Evolutionary conservation across 2,329 filamentous ascomycete species (phyloP).

Genomic region (Chaetothyriales sp.): DNA sequence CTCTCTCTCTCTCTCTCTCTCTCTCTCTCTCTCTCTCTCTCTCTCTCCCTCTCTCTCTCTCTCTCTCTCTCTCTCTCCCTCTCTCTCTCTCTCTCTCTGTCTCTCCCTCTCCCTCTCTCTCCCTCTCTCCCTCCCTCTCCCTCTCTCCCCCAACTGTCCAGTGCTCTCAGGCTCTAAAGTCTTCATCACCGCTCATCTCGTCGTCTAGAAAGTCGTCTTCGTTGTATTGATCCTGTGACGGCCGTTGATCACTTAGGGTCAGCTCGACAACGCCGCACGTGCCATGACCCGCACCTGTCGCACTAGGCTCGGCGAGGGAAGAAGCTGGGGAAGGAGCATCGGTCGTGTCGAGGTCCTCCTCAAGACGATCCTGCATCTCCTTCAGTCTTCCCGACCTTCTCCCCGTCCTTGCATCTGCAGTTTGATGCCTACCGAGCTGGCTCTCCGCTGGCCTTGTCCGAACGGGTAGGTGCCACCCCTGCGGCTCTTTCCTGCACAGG

Average conservation of each 20-base stretch:
- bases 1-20: no score
- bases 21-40: no score
- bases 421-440: not conserved
- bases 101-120: not conserved
- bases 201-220: conserved; percentile 49
- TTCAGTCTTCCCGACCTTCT: not conserved
- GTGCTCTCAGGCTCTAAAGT: conserved; percentile 18
- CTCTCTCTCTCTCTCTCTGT: no score
- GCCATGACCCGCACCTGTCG: conserved; percentile 31
- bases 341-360: not conserved
- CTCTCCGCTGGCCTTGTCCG: not conserved
- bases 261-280: conserved; percentile 46
- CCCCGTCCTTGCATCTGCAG: not conserved
- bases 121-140: no score
- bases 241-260: conserved; percentile 48
- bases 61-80: no score
- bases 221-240: conserved; percentile 43
- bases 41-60: no score
- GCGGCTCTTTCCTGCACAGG: conserved; percentile 13
- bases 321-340: not conserved
- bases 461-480: not conserved
- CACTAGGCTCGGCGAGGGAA: not conserved
- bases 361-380: not conserved
- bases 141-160: not conserved
- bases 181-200: conserved; percentile 43